A percentile compares a stretch with the other conserved stretches of the same genome.
Evolutionary conservation across 2,329 filamentous ascomycete species (phyloP).

Genomic region (Scolecobasidium constrictum): DNA sequence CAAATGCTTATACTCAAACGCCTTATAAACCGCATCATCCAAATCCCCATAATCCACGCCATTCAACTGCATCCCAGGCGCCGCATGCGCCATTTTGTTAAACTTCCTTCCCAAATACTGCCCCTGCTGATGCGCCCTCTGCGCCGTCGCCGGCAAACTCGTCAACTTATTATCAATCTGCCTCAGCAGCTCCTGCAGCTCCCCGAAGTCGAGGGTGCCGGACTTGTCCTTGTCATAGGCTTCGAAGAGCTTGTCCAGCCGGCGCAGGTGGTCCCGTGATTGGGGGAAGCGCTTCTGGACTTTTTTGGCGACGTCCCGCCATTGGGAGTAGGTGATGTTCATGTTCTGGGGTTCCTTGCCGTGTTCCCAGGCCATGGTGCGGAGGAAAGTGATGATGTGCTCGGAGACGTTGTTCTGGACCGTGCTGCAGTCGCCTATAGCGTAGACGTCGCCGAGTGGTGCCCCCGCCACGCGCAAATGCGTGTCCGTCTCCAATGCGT

Average conservation of each 20-base stretch:
- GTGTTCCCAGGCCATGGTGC: conserved; percentile 80
- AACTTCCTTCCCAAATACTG: conserved; percentile 87
- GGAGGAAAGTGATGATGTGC: conserved; percentile 81
- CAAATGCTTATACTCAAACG: conserved; percentile 88
- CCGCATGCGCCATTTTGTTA: conserved; percentile 74
- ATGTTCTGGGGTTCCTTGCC: conserved; percentile 84
- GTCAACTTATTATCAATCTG: conserved; percentile 95
- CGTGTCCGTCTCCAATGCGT: conserved; percentile 87
- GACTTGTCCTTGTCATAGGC: conserved; percentile 89
- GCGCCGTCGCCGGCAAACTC: conserved; percentile 85
- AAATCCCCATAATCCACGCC: conserved; percentile 80
- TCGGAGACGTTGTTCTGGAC: conserved; percentile 96
- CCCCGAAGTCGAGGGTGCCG: conserved; percentile 87
- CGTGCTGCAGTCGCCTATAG: conserved; percentile 89
- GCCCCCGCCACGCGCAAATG: conserved; percentile 84
- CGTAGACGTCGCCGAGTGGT: conserved; percentile 88
- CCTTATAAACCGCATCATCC: conserved; percentile 84
- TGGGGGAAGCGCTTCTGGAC: conserved; percentile 89
- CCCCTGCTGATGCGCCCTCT: conserved; percentile 93
- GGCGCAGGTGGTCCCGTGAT: conserved; percentile 72
- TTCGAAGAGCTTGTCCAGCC: conserved; percentile 82
- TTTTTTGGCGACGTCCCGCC: conserved; percentile 71
- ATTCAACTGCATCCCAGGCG: conserved; percentile 66
- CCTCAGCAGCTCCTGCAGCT: conserved; percentile 74
- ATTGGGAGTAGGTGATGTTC: conserved; percentile 76